Conservation (phyloP, 2,329 filamentous ascomycete species). For the Colletotrichum sp. region DNA sequence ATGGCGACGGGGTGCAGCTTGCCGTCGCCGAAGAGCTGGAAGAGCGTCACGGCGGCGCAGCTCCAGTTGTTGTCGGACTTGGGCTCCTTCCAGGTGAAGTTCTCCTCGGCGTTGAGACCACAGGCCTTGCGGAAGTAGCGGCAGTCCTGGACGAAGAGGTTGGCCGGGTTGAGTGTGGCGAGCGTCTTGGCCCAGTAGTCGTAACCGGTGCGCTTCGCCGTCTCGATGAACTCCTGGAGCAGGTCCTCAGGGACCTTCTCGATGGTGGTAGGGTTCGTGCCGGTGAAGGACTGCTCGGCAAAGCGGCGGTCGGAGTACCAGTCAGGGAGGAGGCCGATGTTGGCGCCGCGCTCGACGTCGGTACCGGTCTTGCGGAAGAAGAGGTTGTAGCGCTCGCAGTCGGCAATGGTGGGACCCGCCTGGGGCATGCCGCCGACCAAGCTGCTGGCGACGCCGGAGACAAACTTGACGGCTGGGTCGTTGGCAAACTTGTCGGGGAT, state of each 20-base stretch:
- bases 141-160: conserved; percentile 47
- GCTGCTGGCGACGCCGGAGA: conserved; percentile 28
- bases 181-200: conserved; percentile 34
- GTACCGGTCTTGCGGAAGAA: conserved; percentile 36
- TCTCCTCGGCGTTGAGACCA: conserved; percentile 29
- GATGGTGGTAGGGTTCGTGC: conserved; percentile 49
- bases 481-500: conserved; percentile 34
- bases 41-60: conserved; percentile 46
- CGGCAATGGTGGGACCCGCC: conserved; percentile 34
- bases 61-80: conserved; percentile 30
- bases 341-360: conserved; percentile 36
- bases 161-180: conserved; percentile 28
- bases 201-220: conserved; percentile 36
- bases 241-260: conserved; percentile 39
- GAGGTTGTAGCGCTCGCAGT: conserved; percentile 36
- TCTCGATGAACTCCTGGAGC: conserved; percentile 37
- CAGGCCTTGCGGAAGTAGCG: conserved; percentile 45
- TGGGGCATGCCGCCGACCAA: conserved; percentile 30
- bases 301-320: conserved; percentile 37
- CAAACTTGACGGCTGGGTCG: conserved; percentile 32
- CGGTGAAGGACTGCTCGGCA: conserved; percentile 48
- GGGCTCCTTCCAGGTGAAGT: conserved; percentile 31
- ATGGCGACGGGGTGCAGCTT: conserved; percentile 54
- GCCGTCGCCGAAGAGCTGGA: conserved; percentile 46
- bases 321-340: conserved; percentile 33